Percentiles rank a stretch among this genome's conserved stretches.
Conservation (phyloP, 2,329 filamentous ascomycete species). For the Phialophora macrospora region DNA sequence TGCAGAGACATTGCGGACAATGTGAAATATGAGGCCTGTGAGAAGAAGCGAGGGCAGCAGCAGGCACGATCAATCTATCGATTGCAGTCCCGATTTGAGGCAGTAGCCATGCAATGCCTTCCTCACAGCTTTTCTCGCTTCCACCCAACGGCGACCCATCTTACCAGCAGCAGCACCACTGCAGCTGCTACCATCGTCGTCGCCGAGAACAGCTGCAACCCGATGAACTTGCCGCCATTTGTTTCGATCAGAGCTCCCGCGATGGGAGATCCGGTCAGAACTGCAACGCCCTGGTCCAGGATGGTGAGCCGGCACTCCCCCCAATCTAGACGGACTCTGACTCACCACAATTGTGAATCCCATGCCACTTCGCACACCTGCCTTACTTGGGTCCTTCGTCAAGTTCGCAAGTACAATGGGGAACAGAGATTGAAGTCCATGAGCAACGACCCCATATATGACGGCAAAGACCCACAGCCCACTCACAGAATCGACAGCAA, state of each 20-base stretch:
- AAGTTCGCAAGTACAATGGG: constrained; percentile 64
- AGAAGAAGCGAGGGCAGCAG: background rate
- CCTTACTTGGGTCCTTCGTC: constrained; percentile 58
- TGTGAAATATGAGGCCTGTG: background rate
- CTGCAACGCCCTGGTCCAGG: constrained; percentile 51
- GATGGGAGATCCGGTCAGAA: constrained; percentile 61
- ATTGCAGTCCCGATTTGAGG: background rate
- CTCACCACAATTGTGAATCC: constrained; percentile 55
- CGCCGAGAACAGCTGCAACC: constrained; percentile 60
- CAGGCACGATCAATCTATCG: background rate
- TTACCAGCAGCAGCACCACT: constrained; percentile 48
- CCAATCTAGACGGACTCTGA: background rate
- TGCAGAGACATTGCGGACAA: background rate
- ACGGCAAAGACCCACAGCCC: constrained; percentile 66
- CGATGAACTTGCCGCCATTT: constrained; percentile 53
- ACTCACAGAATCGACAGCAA: constrained; percentile 55
- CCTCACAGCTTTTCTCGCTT: constrained; percentile 42
- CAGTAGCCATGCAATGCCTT: background rate
- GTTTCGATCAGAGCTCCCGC: constrained; percentile 58
- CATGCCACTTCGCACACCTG: constrained; percentile 62
- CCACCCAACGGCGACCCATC: constrained; percentile 45
- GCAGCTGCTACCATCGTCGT: constrained; percentile 51
- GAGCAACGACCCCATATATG: constrained; percentile 68
- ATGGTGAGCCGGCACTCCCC: background rate
- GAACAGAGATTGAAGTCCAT: constrained; percentile 69